Evolutionary conservation across 106 monocot species (phyloP), one percentile per base, ranked within the genome.

Genomic region (Allium cepa): DNA sequence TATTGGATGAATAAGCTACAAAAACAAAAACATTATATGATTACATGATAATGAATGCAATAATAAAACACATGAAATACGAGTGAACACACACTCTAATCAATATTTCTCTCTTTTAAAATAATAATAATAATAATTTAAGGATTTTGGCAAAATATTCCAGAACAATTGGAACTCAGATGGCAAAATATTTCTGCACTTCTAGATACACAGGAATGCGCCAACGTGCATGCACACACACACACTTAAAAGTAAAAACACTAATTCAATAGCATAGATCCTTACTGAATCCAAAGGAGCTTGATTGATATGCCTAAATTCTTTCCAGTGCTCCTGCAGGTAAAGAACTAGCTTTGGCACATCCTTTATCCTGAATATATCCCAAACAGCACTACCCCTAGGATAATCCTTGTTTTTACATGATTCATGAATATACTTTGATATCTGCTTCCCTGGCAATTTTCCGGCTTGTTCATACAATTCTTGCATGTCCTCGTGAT

Each of bases 311-410:
- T 79, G 83, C 7, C 72, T 63, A 27, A 84, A 84, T 59, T 84
- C 83, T 46, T 56, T 76, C 36, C 72, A 62, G 66, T 84, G 83
- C 46, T 71, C 79, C 50, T 16, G 13, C 18, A 84, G 47, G 62
- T 84, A 84, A 28, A 76, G 69, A 47, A 47, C 53, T 50, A 79
- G 64, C 55, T 73, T 79, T 17, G 79, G 76, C 11, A 73, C 65
- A 73, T 84, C 83, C 36, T 79, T 15, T 70, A 79, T 79, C 8
- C 83, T 72, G 65, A 84, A 84, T 69, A 84, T 79, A 56, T 84
- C 83, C 83, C 79, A 84, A 66, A 84, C 58, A 62, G 79, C 79
- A 73, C 83, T 76, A 28, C 79, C 79, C n/a, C 8, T 56, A 17
- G 68, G 46, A 56, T n/a, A 16, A 15, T 16, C 49, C 15, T 69